Base-by-base conservation (phyloP, 2,329 filamentous ascomycete species). In the Nothopassalora personata region DNA sequence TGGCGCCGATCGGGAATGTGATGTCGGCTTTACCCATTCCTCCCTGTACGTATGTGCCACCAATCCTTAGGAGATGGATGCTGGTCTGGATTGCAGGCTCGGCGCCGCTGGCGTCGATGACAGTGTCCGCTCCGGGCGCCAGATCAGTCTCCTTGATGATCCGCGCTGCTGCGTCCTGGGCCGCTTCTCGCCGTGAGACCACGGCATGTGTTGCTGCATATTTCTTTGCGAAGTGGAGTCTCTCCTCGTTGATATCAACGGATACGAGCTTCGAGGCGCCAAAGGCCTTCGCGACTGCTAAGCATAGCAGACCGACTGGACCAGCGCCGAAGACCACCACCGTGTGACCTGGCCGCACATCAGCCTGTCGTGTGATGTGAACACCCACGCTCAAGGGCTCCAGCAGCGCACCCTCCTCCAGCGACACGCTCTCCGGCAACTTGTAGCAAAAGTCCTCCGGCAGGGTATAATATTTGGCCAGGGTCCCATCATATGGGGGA, bases 391-490 rank as follows among this genome's bases (percentile, higher is more conserved):
- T 72, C 30, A 78, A 72, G 7, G 79, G 79, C 81, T 97, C 93
- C 70, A 97, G 86, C 62, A 97, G 77, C 1, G 94, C 93, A 58
- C 91, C 94, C 76, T 97, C 91, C 72, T 94, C 88, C 55, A 95
- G 79, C 0, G 83, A 86, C 54, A 97, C 85, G 65, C 79, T 75
- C 18, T 88, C 84, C 1, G 93, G 91, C 5, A 97, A 83, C 79
- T 90, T 91, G 77, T 93, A 96, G 82, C 91, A 96, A 74, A 96
- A 96, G 74, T 97, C 93, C 67, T 88, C 85, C 1, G 93, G 90
- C 6, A 93, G 81, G 13, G 80, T 71, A 80, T 93, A 97, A 80
- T 93, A 95, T 56, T 90, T 89, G 0, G 91, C 88, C 56, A 97
- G 79, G 0, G 93, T 97, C 50, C 93, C 93, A 73, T 97, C 87